Conservation (phyloP, 2,329 filamentous ascomycete species). For the Ophioceras dolichostomum region DNA sequence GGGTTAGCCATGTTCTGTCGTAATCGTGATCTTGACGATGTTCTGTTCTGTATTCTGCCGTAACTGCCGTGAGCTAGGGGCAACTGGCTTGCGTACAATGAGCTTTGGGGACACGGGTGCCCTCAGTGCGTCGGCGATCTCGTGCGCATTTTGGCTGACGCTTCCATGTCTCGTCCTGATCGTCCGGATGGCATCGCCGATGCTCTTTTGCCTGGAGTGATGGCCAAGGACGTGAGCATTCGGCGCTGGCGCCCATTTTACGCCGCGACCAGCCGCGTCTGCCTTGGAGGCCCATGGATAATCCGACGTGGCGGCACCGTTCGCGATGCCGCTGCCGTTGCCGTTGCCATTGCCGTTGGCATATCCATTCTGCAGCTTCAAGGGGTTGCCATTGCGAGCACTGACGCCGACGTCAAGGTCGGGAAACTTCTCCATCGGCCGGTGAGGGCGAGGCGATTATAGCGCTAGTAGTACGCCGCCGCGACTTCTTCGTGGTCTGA, state of each 20-base stretch:
- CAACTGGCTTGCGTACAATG: conserved; percentile 62
- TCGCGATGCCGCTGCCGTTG: conserved; percentile 5
- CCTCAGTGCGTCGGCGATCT: conserved; percentile 81
- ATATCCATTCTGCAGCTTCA: conserved; percentile 17
- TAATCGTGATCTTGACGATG: no score
- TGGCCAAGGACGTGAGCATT: conserved; percentile 16
- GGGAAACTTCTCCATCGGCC: conserved; percentile 44
- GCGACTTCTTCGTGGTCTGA: neutral
- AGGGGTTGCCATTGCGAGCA: conserved; percentile 8
- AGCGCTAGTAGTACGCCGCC: no score
- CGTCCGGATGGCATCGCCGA: conserved; percentile 75
- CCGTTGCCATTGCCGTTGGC: conserved; percentile 10
- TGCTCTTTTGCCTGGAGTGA: conserved; percentile 70
- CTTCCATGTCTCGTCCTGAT: conserved; percentile 74
- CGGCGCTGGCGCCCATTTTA: conserved; percentile 16
- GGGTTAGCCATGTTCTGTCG: no score
- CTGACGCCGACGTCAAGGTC: conserved; percentile 30
- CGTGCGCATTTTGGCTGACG: conserved; percentile 84
- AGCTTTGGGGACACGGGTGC: conserved; percentile 82
- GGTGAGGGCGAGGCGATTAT: no score
- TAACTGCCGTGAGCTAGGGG: no score
- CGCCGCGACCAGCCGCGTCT: conserved; percentile 25
- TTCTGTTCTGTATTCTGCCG: no score
- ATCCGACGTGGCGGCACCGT: neutral
- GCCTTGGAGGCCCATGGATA: conserved; percentile 48